Evolutionary conservation across 1,284 basidiomycete genomes (phyloP).

Genomic region (Marasmius sp.): DNA sequence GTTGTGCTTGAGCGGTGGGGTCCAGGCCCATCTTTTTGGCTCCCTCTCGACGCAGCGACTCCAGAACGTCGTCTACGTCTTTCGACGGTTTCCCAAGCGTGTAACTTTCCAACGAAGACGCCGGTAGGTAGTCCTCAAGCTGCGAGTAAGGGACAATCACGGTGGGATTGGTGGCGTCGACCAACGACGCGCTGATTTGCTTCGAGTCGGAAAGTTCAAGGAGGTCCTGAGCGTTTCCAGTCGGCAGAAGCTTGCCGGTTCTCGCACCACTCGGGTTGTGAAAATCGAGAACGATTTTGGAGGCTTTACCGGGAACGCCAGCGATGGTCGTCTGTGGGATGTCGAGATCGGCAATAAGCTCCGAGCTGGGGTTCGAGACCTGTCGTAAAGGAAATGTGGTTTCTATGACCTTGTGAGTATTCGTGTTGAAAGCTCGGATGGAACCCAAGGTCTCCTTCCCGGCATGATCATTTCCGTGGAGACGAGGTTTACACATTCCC

Average conservation of each 20-base stretch:
- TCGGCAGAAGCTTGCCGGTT: constrained; percentile 70
- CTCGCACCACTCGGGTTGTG: constrained; percentile 64
- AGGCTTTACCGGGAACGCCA: constrained; percentile 66
- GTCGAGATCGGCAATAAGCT: constrained; percentile 41
- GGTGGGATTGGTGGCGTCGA: constrained; percentile 76
- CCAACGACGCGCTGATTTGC: constrained; percentile 47
- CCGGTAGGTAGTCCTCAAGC: constrained; percentile 30
- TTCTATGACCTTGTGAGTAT: constrained; percentile 66
- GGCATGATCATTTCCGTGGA: constrained; percentile 6
- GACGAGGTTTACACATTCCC: constrained; percentile 41
- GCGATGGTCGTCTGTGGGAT: constrained; percentile 53
- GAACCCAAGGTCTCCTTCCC: constrained; percentile 15
- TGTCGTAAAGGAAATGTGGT: constrained; percentile 58
- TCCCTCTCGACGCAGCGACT: constrained; percentile 54
- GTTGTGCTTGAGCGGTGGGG: constrained; percentile 59
- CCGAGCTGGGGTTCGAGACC: too few relatives aligned
- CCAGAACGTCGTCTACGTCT: constrained; percentile 34
- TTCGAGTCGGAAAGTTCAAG: constrained; percentile 24
- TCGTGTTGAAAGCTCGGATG: constrained; percentile 64
- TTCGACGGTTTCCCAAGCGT: neutral
- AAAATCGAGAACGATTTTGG: constrained; percentile 67
- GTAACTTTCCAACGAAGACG: neutral
- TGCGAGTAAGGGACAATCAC: constrained; percentile 55
- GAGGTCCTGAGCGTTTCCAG: constrained; percentile 47
- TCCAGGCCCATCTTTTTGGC: constrained; percentile 68